Evolutionary conservation across 805 yeast genomes (phyloP).

Genomic region (Candida montana): DNA sequence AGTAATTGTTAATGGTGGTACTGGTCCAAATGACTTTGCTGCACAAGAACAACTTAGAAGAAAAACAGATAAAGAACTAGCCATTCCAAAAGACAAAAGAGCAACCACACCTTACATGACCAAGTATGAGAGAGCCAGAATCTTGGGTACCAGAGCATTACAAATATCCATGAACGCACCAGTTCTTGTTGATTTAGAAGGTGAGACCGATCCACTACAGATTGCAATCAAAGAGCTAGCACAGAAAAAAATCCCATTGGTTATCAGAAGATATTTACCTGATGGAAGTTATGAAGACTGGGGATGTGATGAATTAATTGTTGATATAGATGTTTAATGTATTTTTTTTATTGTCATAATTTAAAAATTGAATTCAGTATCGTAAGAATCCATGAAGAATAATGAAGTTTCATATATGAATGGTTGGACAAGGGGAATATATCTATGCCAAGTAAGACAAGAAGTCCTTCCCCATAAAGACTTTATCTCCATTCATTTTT

Average conservation of each 20-base stretch:
- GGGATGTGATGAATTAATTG: slow-evolving; percentile 97
- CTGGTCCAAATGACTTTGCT: slow-evolving; percentile 51
- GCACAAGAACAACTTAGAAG: slow-evolving; percentile 36
- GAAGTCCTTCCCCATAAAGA: slow-evolving; percentile 61
- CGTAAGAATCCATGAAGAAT: not conserved
- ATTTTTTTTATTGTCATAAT: not conserved
- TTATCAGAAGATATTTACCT: slow-evolving; percentile 92
- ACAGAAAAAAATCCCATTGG: slow-evolving; percentile 91
- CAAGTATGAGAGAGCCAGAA: slow-evolving; percentile 96
- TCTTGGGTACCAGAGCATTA: slow-evolving; percentile 93
- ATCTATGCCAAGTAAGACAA: slow-evolving; percentile 33
- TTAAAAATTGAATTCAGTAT: not conserved
- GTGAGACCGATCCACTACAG: slow-evolving; percentile 97
- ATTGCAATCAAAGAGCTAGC: slow-evolving; percentile 96
- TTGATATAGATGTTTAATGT: slow-evolving; percentile 46
- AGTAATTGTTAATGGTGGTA: slow-evolving; percentile 65
- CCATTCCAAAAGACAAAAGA: slow-evolving; percentile 84
- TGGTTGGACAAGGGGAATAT: no score
- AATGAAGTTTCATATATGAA: no score
- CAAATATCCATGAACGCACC: slow-evolving; percentile 99
- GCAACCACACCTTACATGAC: slow-evolving; percentile 99
- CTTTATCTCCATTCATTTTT: slow-evolving; percentile 48
- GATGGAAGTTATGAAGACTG: slow-evolving; percentile 97
- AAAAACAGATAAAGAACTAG: slow-evolving; percentile 71
- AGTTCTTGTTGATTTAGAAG: slow-evolving; percentile 94